These are phyloP conservation scores for Marasmius oreades DNA, from an alignment of 1,284 basidiomycete species.

Conservation along the genomic window DNA sequence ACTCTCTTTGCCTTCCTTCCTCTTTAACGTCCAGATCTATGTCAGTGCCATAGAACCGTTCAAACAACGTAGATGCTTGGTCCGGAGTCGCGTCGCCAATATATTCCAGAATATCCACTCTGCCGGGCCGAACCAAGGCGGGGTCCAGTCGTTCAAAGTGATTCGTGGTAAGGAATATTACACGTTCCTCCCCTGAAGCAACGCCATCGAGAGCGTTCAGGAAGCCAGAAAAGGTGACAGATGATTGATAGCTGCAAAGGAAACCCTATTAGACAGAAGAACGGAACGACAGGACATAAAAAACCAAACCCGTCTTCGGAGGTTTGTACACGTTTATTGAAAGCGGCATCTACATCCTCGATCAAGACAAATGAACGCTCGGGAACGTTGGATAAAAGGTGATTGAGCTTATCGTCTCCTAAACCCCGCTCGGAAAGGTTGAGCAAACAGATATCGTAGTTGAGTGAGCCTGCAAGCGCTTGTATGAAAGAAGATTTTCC, in stretches of 20 bases:
- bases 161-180: slow-evolving; percentile 99
- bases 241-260: slow-evolving; percentile 76
- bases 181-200: slow-evolving; percentile 94
- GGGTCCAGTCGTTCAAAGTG: slow-evolving; percentile 83
- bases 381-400: slow-evolving; percentile 90
- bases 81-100: slow-evolving; percentile 85
- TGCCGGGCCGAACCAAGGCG: slow-evolving; percentile 91
- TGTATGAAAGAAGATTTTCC: slow-evolving; percentile 99
- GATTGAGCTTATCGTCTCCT: slow-evolving; percentile 95
- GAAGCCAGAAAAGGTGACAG: slow-evolving; percentile 96
- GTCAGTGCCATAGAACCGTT: slow-evolving; percentile 75
- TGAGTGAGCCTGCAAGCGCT: slow-evolving; percentile 88
- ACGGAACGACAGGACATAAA: background rate
- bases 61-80: slow-evolving; percentile 81
- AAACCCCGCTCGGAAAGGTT: slow-evolving; percentile 97
- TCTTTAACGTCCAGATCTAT: background rate
- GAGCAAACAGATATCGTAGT: slow-evolving; percentile 94
- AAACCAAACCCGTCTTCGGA: slow-evolving; percentile 78
- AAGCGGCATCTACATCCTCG: slow-evolving; percentile 98
- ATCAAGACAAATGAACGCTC: slow-evolving; percentile 92
- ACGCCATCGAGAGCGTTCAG: slow-evolving; percentile 98
- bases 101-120: slow-evolving; percentile 85
- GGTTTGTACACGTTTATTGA: slow-evolving; percentile 87
- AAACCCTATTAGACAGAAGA: slow-evolving; percentile 6
- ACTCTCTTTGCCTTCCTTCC: slow-evolving; percentile 26